phyloP scores from a whole-genome alignment of 495 filamentous ascomycete genomes.

The Aspergillus leporis region DNA sequence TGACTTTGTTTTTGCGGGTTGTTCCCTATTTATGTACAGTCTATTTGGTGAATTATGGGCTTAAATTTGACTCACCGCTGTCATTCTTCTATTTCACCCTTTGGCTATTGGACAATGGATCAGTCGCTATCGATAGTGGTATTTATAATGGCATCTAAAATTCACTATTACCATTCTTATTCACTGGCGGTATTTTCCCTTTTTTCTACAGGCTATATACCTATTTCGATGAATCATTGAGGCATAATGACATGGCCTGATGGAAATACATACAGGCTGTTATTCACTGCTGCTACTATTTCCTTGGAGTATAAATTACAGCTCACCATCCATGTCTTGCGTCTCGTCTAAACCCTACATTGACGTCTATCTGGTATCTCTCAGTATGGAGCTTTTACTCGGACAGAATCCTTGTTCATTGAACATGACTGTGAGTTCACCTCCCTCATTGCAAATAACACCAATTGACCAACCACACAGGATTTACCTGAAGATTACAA shows the following conservation, averaged over 20 bases:
- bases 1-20: not conserved
- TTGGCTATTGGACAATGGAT: not conserved
- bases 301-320: too few species aligned
- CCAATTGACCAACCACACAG: too few species aligned
- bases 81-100: not conserved
- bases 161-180: not conserved
- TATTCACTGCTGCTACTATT: not conserved
- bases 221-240: not conserved
- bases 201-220: not conserved
- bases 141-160: too few species aligned
- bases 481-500: too few species aligned
- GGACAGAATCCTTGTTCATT: too few species aligned
- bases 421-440: too few species aligned
- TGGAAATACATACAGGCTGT: not conserved
- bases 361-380: too few species aligned
- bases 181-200: not conserved
- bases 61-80: not conserved
- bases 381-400: too few species aligned
- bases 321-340: too few species aligned
- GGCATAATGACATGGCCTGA: not conserved
- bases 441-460: too few species aligned
- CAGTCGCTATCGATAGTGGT: not conserved
- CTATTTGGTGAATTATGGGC: not conserved
- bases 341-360: too few species aligned
- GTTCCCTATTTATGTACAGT: not conserved